These are phyloP conservation scores for Ulota crispa DNA, from an alignment of 225 moss, liverwort and hornwort genomes.

Conservation along the genomic window DNA sequence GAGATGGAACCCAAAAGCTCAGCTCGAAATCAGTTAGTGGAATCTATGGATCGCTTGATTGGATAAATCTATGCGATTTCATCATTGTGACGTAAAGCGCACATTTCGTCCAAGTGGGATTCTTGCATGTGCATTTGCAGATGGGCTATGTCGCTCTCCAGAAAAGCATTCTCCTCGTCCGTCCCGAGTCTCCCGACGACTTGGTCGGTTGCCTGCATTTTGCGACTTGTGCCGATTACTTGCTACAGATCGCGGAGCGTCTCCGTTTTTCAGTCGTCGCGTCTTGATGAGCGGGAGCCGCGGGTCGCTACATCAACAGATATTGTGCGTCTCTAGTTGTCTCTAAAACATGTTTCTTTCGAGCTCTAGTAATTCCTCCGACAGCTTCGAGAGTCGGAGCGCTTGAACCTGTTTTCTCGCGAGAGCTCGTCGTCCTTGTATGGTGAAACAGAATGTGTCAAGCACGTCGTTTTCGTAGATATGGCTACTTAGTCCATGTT, in stretches of 20 bases:
- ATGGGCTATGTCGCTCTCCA: background rate
- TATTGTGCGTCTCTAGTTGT: background rate
- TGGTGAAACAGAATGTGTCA: background rate
- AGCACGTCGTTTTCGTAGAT: background rate
- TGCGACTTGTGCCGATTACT: background rate
- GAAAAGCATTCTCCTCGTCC: background rate
- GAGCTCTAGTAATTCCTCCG: background rate
- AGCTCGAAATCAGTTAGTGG: background rate
- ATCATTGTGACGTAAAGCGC: conserved; percentile 3
- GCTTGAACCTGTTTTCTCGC: background rate
- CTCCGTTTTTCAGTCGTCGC: background rate
- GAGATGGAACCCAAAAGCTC: background rate
- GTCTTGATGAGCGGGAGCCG: background rate
- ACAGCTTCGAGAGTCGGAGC: background rate
- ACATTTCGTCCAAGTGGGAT: conserved; percentile 9
- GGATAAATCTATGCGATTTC: background rate
- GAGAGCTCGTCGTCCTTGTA: background rate
- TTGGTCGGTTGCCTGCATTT: background rate
- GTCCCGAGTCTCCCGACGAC: too few relatives aligned
- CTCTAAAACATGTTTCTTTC: background rate
- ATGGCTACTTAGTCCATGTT: background rate
- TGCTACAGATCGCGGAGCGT: background rate
- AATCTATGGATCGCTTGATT: background rate
- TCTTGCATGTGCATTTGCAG: conserved; percentile 3
- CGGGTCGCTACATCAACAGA: background rate